These are phyloP conservation scores for Lentinula boryana DNA, from an alignment of 768 basidiomycete genomes.

Conservation along the genomic window DNA sequence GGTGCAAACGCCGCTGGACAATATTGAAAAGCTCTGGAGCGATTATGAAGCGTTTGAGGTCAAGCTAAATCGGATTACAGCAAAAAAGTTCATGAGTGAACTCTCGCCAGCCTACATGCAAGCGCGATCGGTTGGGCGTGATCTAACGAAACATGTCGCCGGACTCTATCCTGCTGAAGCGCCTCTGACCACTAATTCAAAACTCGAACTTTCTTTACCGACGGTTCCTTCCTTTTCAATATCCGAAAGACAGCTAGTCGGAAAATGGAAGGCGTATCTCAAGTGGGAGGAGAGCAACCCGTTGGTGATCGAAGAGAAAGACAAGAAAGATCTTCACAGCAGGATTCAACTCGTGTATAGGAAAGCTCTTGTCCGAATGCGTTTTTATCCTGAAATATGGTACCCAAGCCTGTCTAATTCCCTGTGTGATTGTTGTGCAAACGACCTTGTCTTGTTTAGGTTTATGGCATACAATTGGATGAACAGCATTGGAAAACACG, in stretches of 20 bases:
- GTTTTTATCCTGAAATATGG: slow-evolving; percentile 96
- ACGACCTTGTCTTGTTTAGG: slow-evolving; percentile 37
- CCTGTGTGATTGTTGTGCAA: background rate
- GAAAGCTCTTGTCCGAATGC: slow-evolving; percentile 87
- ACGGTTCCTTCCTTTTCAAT: slow-evolving; percentile 67
- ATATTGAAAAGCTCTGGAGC: slow-evolving; percentile 89
- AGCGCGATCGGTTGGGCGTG: slow-evolving; percentile 82
- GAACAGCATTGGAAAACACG: slow-evolving; percentile 63
- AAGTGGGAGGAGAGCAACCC: slow-evolving; percentile 97
- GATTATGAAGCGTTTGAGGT: slow-evolving; percentile 93
- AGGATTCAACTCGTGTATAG: slow-evolving; percentile 81
- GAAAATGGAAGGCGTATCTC: slow-evolving; percentile 86
- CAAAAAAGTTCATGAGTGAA: slow-evolving; percentile 94
- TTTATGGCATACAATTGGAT: slow-evolving; percentile 89
- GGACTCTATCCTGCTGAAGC: slow-evolving; percentile 49
- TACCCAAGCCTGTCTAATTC: slow-evolving; percentile 24
- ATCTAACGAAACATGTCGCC: slow-evolving; percentile 65
- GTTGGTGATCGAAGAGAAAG: slow-evolving; percentile 84
- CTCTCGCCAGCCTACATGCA: slow-evolving; percentile 94
- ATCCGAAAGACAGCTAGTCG: slow-evolving; percentile 68
- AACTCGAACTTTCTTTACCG: slow-evolving; percentile 53
- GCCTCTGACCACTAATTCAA: slow-evolving; percentile 33
- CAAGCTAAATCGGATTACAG: slow-evolving; percentile 83
- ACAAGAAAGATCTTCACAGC: slow-evolving; percentile 55
- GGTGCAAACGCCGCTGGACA: slow-evolving; percentile 90